Evolutionary conservation across 164 flowering plant genomes (phyloP), one percentile per base, ranked within the genome.

Genomic region (Paratinospora sagittata): DNA sequence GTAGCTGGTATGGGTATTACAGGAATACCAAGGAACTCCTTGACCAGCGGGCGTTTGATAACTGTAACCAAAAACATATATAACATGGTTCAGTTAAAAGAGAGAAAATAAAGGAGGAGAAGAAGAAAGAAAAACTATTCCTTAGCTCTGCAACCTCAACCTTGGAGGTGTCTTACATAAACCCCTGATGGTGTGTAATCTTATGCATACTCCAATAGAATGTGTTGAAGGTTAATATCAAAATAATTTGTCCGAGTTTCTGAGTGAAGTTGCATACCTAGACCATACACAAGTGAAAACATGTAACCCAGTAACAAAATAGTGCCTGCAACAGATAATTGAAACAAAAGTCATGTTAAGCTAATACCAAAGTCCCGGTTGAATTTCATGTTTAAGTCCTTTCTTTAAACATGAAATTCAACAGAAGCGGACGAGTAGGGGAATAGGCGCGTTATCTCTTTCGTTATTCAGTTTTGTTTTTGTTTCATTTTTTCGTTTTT

Each of bases 231-330:
- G 33, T 23, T 45, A 6, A 45, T 3, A 67, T 24, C 11, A 6
- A 12, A 6, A 12, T n/a, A 34, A 45, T 23, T 45, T 75, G 83
- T 78, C 69, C 45, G 13, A 41, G 2, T n/a, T 52, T 52, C 23
- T 0, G 58, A 0, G 19, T 19, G 21, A n/a, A 5, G 60, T 16
- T 52, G 60, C 60, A n/a, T 52, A 86, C 89, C 87, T 63, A 77
- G 66, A 17, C 89, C 88, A 76, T 82, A 87, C 6, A 13, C 43
- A 5, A 87, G 85, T 3, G 89, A 84, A 65, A 84, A 84, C 65
- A 83, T 6, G 88, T 82, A 45, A 88, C 39, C 89, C 91, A 86
- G 76, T 83, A 86, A 73, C 88, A 86, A 74, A 85, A 86, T 67
- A 88, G 66, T 19, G 88, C 89, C 89, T 86, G 86, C 81, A 81